These are phyloP conservation scores for Warburgia ugandensis DNA, from an alignment of 164 flowering plant genomes.

Conservation along the genomic window DNA sequence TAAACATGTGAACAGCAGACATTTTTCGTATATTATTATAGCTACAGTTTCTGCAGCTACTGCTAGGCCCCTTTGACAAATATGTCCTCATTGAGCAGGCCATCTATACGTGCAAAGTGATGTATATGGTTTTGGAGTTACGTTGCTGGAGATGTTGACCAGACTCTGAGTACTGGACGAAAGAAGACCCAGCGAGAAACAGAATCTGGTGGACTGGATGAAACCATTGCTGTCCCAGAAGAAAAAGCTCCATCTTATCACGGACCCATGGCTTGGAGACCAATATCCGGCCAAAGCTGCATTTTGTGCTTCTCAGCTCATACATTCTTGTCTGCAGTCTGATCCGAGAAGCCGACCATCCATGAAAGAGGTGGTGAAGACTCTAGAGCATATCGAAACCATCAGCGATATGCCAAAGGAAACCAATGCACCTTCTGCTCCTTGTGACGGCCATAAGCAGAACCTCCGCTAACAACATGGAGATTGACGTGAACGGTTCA, in stretches of 20 bases:
- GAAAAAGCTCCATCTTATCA: slow-evolving; percentile 40
- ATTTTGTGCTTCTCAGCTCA: slow-evolving; percentile 44
- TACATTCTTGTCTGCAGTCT: slow-evolving; percentile 42
- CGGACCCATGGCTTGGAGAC: slow-evolving; percentile 54
- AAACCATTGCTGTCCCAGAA: slow-evolving; percentile 46
- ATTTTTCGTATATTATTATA: too few relatives aligned
- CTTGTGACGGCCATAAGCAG: slow-evolving; percentile 2
- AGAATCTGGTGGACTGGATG: slow-evolving; percentile 64
- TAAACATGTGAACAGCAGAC: too few relatives aligned
- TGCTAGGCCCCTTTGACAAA: too few relatives aligned
- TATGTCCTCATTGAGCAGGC: slow-evolving; percentile 41
- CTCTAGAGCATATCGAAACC: slow-evolving; percentile 37
- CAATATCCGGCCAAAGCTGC: slow-evolving; percentile 57
- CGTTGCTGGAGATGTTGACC: slow-evolving; percentile 65
- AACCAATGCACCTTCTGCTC: slow-evolving; percentile 18
- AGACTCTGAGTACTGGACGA: slow-evolving; percentile 63
- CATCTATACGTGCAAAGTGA: slow-evolving; percentile 88
- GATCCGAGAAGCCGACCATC: slow-evolving; percentile 67
- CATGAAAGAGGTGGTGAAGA: slow-evolving; percentile 65
- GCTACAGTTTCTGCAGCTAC: too few relatives aligned
- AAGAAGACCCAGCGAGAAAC: slow-evolving; percentile 56
- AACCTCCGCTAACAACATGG: neutral
- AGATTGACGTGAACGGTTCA: too few relatives aligned
- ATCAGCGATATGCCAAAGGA: slow-evolving; percentile 29
- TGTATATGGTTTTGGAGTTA: slow-evolving; percentile 85